Evolutionary conservation across 306 rosid genomes (phyloP).

Genomic region (Alnus glutinosa): DNA sequence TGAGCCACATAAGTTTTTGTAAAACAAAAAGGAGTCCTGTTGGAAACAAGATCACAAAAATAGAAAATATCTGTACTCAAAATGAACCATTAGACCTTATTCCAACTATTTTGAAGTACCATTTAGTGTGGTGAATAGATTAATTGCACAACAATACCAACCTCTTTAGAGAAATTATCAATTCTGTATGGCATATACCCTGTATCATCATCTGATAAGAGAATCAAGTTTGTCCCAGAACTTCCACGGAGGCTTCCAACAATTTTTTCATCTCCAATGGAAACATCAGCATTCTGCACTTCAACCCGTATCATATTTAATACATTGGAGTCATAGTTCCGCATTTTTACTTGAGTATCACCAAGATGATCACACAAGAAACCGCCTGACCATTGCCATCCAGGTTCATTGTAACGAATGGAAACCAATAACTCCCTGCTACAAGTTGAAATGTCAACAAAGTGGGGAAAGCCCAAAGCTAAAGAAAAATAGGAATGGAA

Average conservation of each 20-base stretch:
- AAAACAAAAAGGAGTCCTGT: conserved; percentile 3
- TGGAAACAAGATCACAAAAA: conserved; percentile 12
- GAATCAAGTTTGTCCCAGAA: conserved; percentile 91
- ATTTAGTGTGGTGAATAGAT: conserved; percentile 11
- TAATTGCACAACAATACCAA: conserved; percentile 40
- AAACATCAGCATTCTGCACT: conserved; percentile 95
- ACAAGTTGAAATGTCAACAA: conserved; percentile 26
- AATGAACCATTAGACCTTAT: conserved; percentile 11
- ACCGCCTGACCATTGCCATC: conserved; percentile 99
- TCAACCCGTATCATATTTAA: conserved; percentile 80
- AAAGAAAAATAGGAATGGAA: neutral
- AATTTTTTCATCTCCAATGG: conserved; percentile 68
- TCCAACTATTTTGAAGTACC: conserved; percentile 14
- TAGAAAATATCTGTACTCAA: neutral
- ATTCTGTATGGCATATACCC: conserved; percentile 98
- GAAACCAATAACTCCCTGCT: conserved; percentile 90
- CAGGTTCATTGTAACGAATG: conserved; percentile 76
- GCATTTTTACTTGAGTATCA: conserved; percentile 91
- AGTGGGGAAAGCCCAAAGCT: conserved; percentile 17
- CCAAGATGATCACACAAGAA: conserved; percentile 88
- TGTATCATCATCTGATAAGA: conserved; percentile 88
- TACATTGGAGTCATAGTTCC: conserved; percentile 67
- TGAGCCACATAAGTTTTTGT: neutral
- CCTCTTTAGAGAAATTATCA: conserved; percentile 94
- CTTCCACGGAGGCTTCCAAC: conserved; percentile 88